These are phyloP conservation scores for Stephanocyclus meneghinianus DNA, from an alignment of 352 stramenopile genomes.

Conservation along the genomic window DNA sequence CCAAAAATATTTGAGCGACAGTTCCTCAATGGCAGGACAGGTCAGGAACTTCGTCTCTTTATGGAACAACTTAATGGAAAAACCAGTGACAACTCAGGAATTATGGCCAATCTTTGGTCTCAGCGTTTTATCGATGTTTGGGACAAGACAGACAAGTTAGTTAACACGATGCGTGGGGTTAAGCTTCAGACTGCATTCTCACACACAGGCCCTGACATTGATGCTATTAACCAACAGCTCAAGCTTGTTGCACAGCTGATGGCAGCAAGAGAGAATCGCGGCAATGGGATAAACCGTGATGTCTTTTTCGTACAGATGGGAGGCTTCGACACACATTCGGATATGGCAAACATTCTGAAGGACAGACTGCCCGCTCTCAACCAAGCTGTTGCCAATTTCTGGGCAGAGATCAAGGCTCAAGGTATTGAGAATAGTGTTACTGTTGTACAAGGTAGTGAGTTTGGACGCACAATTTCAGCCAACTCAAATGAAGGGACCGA, in stretches of 20 bases:
- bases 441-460: slow-evolving; percentile 67
- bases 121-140: slow-evolving; percentile 58
- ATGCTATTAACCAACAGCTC: slow-evolving; percentile 55
- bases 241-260: slow-evolving; percentile 73
- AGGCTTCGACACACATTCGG: slow-evolving; percentile 79
- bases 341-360: slow-evolving; percentile 47
- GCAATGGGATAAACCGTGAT: slow-evolving; percentile 62
- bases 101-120: slow-evolving; percentile 61
- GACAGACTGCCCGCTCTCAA: slow-evolving; percentile 66
- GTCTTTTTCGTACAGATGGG: slow-evolving; percentile 68
- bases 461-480: slow-evolving; percentile 72
- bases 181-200: slow-evolving; percentile 45
- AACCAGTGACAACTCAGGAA: slow-evolving; percentile 48
- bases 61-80: slow-evolving; percentile 48
- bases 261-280: slow-evolving; percentile 53
- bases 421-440: slow-evolving; percentile 49
- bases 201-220: slow-evolving; percentile 21
- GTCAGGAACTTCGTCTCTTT: slow-evolving; percentile 45
- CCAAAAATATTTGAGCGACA: slow-evolving; percentile 51
- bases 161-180: slow-evolving; percentile 26
- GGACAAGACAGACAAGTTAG: slow-evolving; percentile 56
- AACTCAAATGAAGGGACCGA: slow-evolving; percentile 70
- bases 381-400: slow-evolving; percentile 58
- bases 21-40: slow-evolving; percentile 48
- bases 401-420: slow-evolving; percentile 63